phyloP scores from a whole-genome alignment of 1,284 basidiomycete genomes.

The Coniferiporia sulphurascens region DNA sequence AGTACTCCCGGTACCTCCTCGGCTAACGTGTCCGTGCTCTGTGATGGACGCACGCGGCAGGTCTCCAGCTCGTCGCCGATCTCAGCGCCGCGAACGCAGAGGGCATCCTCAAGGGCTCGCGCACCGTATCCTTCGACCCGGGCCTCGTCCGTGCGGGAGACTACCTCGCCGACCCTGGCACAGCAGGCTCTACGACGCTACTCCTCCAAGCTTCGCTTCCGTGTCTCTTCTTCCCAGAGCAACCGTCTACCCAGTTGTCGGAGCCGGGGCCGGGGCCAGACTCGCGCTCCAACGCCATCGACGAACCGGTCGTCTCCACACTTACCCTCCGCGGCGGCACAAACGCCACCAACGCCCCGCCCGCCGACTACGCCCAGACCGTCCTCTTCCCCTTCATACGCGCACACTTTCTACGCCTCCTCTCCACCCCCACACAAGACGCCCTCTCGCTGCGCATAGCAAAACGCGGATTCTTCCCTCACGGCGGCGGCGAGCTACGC shows the following conservation, averaged over 20 bases:
- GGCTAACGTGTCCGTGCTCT: neutral
- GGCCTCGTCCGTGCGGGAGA: constrained; percentile 37
- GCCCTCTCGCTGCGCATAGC: constrained; percentile 38
- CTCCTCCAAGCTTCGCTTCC: constrained; percentile 68
- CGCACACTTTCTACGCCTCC: constrained; percentile 46
- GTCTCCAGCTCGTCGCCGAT: constrained; percentile 54
- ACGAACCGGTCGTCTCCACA: constrained; percentile 28
- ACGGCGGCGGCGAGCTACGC: constrained; percentile 58
- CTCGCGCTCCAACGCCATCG: neutral
- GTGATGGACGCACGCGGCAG: constrained; percentile 29
- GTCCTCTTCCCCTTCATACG: constrained; percentile 62
- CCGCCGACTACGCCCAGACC: constrained; percentile 61
- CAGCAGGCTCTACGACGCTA: constrained; percentile 65
- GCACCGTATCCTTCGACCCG: constrained; percentile 48
- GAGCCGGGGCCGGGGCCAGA: neutral
- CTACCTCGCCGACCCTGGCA: constrained; percentile 55
- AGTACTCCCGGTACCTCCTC: neutral
- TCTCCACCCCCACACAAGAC: constrained; percentile 38
- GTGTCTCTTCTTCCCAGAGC: constrained; percentile 56
- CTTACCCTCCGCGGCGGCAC: constrained; percentile 63
- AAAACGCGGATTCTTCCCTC: constrained; percentile 62
- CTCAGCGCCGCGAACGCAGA: constrained; percentile 49
- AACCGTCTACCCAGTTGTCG: no score
- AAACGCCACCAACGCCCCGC: constrained; percentile 62
- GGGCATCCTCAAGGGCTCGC: constrained; percentile 49